Base-by-base conservation (phyloP, 768 basidiomycete species). In the Collybiopsis luxurians region DNA sequence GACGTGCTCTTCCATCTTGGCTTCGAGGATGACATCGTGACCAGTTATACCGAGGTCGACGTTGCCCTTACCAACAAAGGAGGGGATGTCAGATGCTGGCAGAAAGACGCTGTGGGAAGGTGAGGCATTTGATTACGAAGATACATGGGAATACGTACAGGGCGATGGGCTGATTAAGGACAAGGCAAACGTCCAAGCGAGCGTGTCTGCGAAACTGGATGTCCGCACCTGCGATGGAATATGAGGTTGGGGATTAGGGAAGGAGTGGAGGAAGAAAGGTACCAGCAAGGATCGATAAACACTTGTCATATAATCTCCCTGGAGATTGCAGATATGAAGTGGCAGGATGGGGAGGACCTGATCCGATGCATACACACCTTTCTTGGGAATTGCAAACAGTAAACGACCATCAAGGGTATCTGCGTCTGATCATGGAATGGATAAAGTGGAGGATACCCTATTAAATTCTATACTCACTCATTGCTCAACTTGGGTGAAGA, bases 41-140 rank as follows among this genome's bases (percentile, higher is more conserved):
- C 97, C 97, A 9, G 97, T 98, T 64, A 99, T 97, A 5, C 97
- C 97, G 43, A 99, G 79, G 64, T 98, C 92, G 66, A 99, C 90
- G 66, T 95, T 90, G 48, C 97, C 97, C 69, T 96, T 95, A 42
- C 95, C 97, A 44, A 99, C 97, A 72, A 98, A 99, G 27, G 95
- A 96, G 10, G 97, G 95, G 61, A 99, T 99, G 67, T 99, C 97
- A 4, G 90, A 80, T 1, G 97, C 97, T 23, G 97, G 95, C 23
- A 98, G 88, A 74, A 99, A 98, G 23, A 99, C 89, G 6, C 96
- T 98, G 69, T 28, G 39, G 48, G 47, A 55, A 30, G 63, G 44
- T 55, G 40, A 42, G 30, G 27, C 19, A 19, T 11, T 15, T 12
- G 3, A 46, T 46, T 15, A 17, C 13, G 42, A 49, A 38, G 39